Evolutionary conservation across 2,329 filamentous ascomycete genomes (phyloP).

Genomic region (Pseudohalonectria lignicola): DNA sequence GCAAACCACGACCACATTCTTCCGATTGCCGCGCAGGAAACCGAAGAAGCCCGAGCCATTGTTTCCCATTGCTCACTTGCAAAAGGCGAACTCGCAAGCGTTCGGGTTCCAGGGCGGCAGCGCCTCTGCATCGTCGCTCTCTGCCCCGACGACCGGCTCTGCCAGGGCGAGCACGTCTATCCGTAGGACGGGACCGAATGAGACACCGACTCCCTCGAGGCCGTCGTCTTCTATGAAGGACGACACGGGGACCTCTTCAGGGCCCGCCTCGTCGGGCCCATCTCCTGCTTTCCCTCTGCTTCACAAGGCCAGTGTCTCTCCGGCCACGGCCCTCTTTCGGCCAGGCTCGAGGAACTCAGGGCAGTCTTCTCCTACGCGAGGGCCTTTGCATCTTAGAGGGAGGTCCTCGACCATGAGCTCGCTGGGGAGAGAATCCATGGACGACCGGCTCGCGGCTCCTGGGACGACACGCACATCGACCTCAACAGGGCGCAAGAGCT

Average conservation of each 20-base stretch:
- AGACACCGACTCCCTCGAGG: conserved; percentile 19
- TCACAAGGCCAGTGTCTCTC: conserved; percentile 27
- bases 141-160: conserved; percentile 20
- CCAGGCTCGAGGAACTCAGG: conserved; percentile 40
- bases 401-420: conserved; percentile 89
- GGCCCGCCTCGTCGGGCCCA: conserved; percentile 20
- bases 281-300: conserved; percentile 20
- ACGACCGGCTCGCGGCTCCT: conserved; percentile 52
- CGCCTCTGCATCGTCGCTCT: conserved; percentile 33
- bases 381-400: conserved; percentile 50
- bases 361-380: conserved; percentile 58
- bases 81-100: conserved; percentile 31
- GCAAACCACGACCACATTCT: conserved; percentile 61
- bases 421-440: conserved; percentile 59
- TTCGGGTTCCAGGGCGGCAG: no score
- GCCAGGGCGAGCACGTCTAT: conserved; percentile 4
- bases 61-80: conserved; percentile 80
- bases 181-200: conserved; percentile 9
- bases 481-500: conserved; percentile 85
- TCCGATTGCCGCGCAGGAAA: conserved; percentile 66
- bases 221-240: conserved; percentile 13
- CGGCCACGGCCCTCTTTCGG: conserved; percentile 38
- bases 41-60: conserved; percentile 65
- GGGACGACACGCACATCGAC: conserved; percentile 67
- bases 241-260: conserved; percentile 12